These are phyloP conservation scores for Lentinula edodes DNA, from an alignment of 768 basidiomycete genomes.

Conservation along the genomic window DNA sequence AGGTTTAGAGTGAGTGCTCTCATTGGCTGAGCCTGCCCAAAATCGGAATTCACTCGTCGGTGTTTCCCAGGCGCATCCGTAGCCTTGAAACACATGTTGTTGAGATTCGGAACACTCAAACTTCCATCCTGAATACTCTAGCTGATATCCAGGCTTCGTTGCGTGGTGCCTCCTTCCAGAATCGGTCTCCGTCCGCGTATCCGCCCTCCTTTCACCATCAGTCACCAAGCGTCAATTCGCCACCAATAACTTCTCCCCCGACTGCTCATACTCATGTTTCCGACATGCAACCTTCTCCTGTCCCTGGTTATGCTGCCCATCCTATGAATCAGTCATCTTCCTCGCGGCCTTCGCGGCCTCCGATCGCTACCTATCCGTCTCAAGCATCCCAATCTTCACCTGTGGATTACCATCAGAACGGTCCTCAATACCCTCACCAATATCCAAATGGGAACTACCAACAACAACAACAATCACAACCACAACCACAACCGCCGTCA, in stretches of 20 bases:
- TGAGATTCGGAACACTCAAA: slow-evolving; percentile 70
- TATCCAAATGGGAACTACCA: slow-evolving; percentile 27
- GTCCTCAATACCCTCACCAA: slow-evolving; percentile 1
- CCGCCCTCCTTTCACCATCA: slow-evolving; percentile 50
- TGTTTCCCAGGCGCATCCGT: slow-evolving; percentile 71
- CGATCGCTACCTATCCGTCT: slow-evolving; percentile 3
- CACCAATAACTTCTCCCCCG: slow-evolving; percentile 47
- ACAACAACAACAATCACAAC: slow-evolving; percentile 6
- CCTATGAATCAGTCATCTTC: slow-evolving; percentile 17
- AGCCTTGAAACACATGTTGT: slow-evolving; percentile 84
- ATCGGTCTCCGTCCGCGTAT: slow-evolving; percentile 63
- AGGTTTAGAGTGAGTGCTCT: slow-evolving; percentile 69
- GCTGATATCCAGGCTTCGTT: slow-evolving; percentile 77
- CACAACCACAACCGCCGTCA: neutral
- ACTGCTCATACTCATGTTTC: slow-evolving; percentile 33
- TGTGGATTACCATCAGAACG: slow-evolving; percentile 4
- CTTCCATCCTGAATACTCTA: slow-evolving; percentile 72
- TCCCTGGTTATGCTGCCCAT: slow-evolving; percentile 24
- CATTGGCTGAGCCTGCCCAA: neutral
- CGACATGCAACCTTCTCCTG: slow-evolving; percentile 35
- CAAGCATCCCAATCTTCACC: slow-evolving; percentile 3
- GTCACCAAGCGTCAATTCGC: slow-evolving; percentile 64
- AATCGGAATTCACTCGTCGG: neutral
- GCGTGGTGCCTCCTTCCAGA: slow-evolving; percentile 45
- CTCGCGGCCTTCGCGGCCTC: slow-evolving; percentile 1